Base-by-base conservation (phyloP, 2,329 filamentous ascomycete genomes). In the Clonostachys rhizophaga region DNA sequence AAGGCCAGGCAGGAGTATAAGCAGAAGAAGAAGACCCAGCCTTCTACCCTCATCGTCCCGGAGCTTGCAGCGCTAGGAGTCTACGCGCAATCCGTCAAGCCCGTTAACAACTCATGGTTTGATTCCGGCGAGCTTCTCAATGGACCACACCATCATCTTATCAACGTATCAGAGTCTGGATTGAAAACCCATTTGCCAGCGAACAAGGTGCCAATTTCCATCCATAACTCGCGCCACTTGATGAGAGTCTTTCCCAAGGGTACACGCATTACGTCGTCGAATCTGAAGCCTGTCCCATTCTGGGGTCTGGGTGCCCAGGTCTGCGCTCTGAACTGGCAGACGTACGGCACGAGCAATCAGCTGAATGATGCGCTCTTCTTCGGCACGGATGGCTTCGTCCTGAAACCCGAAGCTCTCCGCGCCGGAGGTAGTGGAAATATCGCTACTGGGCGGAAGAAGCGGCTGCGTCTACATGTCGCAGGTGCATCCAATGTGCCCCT, bases 221-320 rank as follows among this genome's bases (percentile, higher is more conserved):
- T 60, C 1, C 84, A 87, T 66, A 87, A 87, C 51, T 68, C 82
- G 1, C 67, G 73, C 17, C 81, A 86, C 50, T 70, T 87, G n/a
- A 87, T 87, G 83, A 77, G 84, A 5, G 83, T 87, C 2, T 87
- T 72, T 53, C 84, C 84, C 36, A 86, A 86, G 56, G 84, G 84
- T 43, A 85, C 83, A 0, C 78, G 84, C 40, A 86, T 87, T 58
- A 79, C 78, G 0, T 86, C 82, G 3, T 74, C 71, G 35, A 87
- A 87, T 56, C 72, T 87, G 3, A 72, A 74, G 46, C 83, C 81
- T 0, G 73, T 83, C 0, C 72, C 75, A 0, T 87, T 84, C 58
- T 87, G 84, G 84, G 81, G 73, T 7, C 60, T 86, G 5, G 84
- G 84, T 2, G 83, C 83, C 3, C 84, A 87, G 55, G 82, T 87